Percentiles rank a stretch among this genome's conserved stretches.
Conservation (phyloP, 2,329 filamentous ascomycete species). For the Ascochyta fabae region DNA sequence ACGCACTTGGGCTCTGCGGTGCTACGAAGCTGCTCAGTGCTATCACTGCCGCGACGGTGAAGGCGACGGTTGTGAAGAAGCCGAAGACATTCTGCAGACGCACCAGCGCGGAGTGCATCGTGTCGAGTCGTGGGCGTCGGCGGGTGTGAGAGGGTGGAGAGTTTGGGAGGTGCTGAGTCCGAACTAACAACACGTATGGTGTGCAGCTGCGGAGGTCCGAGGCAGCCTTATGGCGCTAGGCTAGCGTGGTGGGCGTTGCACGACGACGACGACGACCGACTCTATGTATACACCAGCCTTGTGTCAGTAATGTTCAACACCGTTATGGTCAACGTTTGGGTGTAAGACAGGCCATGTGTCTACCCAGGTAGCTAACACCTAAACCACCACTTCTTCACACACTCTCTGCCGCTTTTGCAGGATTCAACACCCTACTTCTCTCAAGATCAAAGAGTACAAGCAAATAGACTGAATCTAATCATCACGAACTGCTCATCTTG, state of each 20-base stretch:
- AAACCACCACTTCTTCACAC: too few species aligned
- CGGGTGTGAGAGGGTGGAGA: slow-evolving; percentile 5
- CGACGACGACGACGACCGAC: too few species aligned
- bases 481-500: too few species aligned
- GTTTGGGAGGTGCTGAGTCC: not conserved
- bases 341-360: too few species aligned
- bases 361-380: too few species aligned
- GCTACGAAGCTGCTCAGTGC: slow-evolving; percentile 78
- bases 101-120: slow-evolving; percentile 86
- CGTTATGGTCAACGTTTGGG: too few species aligned
- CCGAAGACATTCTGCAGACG: slow-evolving; percentile 92
- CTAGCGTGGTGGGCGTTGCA: not conserved
- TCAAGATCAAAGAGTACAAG: too few species aligned
- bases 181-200: slow-evolving; percentile 43
- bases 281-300: too few species aligned
- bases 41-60: slow-evolving; percentile 78
- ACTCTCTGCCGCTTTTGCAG: too few species aligned
- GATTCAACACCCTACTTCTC: too few species aligned
- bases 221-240: slow-evolving; percentile 31
- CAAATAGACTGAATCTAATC: too few species aligned
- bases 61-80: slow-evolving; percentile 95
- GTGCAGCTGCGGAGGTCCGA: slow-evolving; percentile 30
- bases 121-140: slow-evolving; percentile 9
- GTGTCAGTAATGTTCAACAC: too few species aligned
- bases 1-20: slow-evolving; percentile 71